Conservation (phyloP, 139 green algal species). For the Chlamydomonas asymmetrica region DNA sequence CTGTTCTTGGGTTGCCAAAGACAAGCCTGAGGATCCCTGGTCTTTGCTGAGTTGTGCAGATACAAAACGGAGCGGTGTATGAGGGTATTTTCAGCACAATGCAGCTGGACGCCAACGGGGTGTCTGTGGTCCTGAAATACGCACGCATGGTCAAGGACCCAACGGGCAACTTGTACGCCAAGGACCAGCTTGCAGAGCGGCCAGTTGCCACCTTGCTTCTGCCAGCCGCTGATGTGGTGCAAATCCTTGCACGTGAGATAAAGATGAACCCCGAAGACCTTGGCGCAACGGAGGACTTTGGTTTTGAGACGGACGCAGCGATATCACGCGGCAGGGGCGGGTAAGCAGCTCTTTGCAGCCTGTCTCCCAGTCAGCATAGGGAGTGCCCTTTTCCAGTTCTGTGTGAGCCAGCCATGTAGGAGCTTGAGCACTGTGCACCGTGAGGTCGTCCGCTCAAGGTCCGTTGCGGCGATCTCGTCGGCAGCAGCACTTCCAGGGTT, state of each 20-base stretch:
- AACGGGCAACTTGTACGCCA: background rate
- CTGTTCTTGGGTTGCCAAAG: no score
- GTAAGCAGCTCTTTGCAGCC: no score
- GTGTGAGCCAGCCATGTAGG: no score
- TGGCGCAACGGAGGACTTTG: slow-evolving; percentile 42
- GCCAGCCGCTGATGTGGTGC: slow-evolving; percentile 40
- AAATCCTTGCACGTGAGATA: slow-evolving; percentile 69
- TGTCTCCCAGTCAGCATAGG: no score
- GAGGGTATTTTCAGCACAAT: slow-evolving; percentile 74
- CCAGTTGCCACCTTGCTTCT: slow-evolving; percentile 50
- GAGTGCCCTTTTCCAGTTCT: no score
- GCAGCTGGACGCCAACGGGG: slow-evolving; percentile 9
- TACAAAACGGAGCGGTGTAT: slow-evolving; percentile 57
- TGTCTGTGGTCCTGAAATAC: slow-evolving; percentile 62
- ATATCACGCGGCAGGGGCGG: slow-evolving; percentile 68
- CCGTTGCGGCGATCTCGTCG: no score
- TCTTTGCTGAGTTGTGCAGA: slow-evolving; percentile 46
- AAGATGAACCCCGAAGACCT: slow-evolving; percentile 62
- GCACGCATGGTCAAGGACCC: slow-evolving; percentile 50
- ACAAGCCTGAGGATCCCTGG: no score
- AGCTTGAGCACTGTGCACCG: no score
- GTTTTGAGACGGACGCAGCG: slow-evolving; percentile 77
- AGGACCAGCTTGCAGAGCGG: slow-evolving; percentile 41
- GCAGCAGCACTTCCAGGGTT: no score
- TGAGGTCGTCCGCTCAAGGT: no score